Percentiles rank a stretch among this genome's conserved stretches.
Conservation (phyloP, 2,329 filamentous ascomycete genomes). For the Orbilia ellipsospora region DNA sequence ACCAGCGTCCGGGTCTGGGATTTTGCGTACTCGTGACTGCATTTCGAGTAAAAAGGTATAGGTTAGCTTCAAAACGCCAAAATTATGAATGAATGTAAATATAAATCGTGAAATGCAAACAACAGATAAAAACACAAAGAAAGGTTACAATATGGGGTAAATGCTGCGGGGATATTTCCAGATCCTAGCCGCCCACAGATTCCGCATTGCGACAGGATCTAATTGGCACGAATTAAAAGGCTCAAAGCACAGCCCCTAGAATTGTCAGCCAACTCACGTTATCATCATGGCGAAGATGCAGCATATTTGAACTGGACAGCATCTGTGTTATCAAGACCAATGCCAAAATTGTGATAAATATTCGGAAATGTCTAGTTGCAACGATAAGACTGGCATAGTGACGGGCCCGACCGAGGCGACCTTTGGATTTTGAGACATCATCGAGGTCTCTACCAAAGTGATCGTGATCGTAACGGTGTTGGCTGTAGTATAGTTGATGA, state of each 20-base stretch:
- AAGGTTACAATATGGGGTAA: background rate
- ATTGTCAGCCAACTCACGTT: too few relatives aligned
- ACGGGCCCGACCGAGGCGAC: conserved; percentile 28
- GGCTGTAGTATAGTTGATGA: background rate
- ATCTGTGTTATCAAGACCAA: conserved; percentile 34
- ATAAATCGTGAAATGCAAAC: too few relatives aligned
- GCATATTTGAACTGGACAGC: conserved; percentile 16
- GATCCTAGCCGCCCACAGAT: background rate
- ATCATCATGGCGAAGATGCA: too few relatives aligned
- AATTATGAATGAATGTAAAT: background rate
- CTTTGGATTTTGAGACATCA: background rate
- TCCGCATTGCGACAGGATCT: conserved; percentile 24
- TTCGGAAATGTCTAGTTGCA: conserved; percentile 39
- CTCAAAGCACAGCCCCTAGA: too few relatives aligned
- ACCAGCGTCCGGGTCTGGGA: conserved; percentile 32
- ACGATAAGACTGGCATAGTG: conserved; percentile 33
- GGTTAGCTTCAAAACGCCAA: background rate
- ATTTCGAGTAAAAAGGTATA: conserved; percentile 5
- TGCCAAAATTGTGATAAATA: conserved; percentile 23
- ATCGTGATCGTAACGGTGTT: background rate
- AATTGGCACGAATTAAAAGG: background rate
- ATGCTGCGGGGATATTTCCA: conserved; percentile 9
- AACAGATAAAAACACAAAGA: too few relatives aligned
- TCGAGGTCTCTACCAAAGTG: background rate
- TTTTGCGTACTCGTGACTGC: conserved; percentile 25